Evolutionary conservation across 495 filamentous ascomycete genomes (phyloP), one percentile per base, ranked within the genome.

Genomic region (Tuber microsphaerosporum): DNA sequence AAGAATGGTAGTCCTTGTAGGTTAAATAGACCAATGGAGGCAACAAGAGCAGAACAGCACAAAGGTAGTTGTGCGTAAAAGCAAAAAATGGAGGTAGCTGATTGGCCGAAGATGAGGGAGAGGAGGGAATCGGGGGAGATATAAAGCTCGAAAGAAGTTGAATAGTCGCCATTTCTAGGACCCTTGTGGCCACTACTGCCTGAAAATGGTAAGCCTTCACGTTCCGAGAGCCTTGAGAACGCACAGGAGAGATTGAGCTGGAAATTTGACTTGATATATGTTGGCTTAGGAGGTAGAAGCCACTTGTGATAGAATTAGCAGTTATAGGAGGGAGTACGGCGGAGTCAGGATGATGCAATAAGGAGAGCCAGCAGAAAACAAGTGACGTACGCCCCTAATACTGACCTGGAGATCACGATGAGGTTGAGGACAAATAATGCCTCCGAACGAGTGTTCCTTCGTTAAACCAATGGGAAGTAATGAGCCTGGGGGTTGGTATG

Each of bases 1-100:
- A 96, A 79, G 89, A 89, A 61, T 86, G 84, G 85, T 93, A 96
- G 86, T 94, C 93, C 82, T 89, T 90, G 80, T 89, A 88, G 75
- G 92, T 86, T 73, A 89, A 85, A 70, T 89, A 88, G 68, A 86
- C 79, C 75, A 88, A 61, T 16, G 72, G 74, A 22, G 74, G 75
- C 17, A 77, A 70, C 7, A 82, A 73, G 41, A 82, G 61, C 8
- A 81, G 79, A 12, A 56, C 44, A 42, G 75, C 69, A 31, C 78
- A 71, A 44, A 79, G 73, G 34, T 79, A 79, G 42, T 73, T 79
- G 71, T 71, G 16, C 7, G 75, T 70, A 45, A 71, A 75, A 26
- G 73, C 46, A 71, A 75, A 75, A 51, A 79, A 75, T 20, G 77
- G 76, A 48, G 76, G 73, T 5, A 79, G n/a, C 37, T 70, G 73